Evolutionary conservation across 495 filamentous ascomycete species (phyloP), one percentile per base, ranked within the genome.

Genomic region (Penicillium ucsense): DNA sequence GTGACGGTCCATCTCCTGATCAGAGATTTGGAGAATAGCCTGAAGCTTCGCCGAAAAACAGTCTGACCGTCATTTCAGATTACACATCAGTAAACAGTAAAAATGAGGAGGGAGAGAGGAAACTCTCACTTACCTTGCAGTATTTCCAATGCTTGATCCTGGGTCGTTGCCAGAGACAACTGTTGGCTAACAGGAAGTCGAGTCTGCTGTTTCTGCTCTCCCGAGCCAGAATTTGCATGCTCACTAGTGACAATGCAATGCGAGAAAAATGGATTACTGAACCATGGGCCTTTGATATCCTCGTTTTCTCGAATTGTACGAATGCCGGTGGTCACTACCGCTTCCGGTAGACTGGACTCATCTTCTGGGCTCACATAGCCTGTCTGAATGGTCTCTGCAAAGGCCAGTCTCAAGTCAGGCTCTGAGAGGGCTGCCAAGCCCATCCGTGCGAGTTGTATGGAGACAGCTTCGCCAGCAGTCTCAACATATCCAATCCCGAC

Each of bases 221-320:
- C 40, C 4, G 8, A 20, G 6, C 12, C 12, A 5, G 37, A 39
- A 6, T 32, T 31, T 4, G 20, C 31, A 39, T 35, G 4, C 4
- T 35, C 40, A 31, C 27, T 27, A 31, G 37, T 38, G 28, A 12
- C 7, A 12, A 56, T 36, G 27, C 27, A 34, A 47, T 34, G 20
- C 43, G 0, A 68, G 64, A 40, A 51, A 52, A 8, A 71, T 66
- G 2, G 68, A 62, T 20, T 62, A 46, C 8, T 10, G 12, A 44
- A 44, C 42, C 42, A 44, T 5, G 42, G 42, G 12, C 42, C 42
- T 27, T 5, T 44, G 42, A 44, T 20, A 7, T 44, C 31, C n/a
- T 44, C 42, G 5, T 44, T 27, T n/a, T 35, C 12, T 6, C 10
- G 6, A 20, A 6, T n/a, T 1, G 6, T 10, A 10, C 10, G 10